Conservation (phyloP, 768 basidiomycete species). For the Boletus rex-veris region DNA sequence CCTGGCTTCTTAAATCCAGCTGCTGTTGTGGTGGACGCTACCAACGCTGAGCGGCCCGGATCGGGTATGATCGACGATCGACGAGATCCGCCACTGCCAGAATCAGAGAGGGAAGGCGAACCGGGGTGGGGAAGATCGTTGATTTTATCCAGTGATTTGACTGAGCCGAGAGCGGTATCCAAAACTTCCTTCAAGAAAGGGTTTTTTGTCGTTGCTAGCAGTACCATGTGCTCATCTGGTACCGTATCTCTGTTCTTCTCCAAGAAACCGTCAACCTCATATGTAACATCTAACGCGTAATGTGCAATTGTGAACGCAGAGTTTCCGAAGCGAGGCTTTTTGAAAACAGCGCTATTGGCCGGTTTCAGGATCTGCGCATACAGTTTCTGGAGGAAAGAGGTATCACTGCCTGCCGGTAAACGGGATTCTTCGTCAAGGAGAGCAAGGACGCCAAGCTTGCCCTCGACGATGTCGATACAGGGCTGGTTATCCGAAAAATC, state of each 20-base stretch:
- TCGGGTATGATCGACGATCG: constrained; percentile 86
- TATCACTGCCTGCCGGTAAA: constrained; percentile 87
- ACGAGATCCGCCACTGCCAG: constrained; percentile 71
- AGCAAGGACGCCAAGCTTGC: constrained; percentile 91
- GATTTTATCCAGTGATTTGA: constrained; percentile 52
- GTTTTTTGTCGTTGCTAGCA: constrained; percentile 85
- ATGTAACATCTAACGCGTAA: constrained; percentile 97
- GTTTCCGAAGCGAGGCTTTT: constrained; percentile 98
- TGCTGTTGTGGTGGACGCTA: constrained; percentile 44
- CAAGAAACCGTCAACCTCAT: constrained; percentile 96
- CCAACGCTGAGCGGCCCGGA: constrained; percentile 73
- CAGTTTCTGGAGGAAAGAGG: constrained; percentile 91
- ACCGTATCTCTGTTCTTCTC: constrained; percentile 99
- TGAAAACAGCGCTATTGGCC: constrained; percentile 85
- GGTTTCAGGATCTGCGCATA: constrained; percentile 82
- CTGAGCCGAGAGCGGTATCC: constrained; percentile 79
- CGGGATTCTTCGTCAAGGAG: constrained; percentile 98
- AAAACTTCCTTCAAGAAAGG: constrained; percentile 92
- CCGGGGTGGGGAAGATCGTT: constrained; percentile 56
- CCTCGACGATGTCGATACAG: constrained; percentile 98
- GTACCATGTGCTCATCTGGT: constrained; percentile 93
- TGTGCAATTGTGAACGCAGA: constrained; percentile 97
- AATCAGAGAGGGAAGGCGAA: constrained; percentile 76
- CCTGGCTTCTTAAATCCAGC: constrained; percentile 59
- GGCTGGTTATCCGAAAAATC: constrained; percentile 99